phyloP scores from a whole-genome alignment of 2,329 filamentous ascomycete species.

The Didymella pomorum region DNA sequence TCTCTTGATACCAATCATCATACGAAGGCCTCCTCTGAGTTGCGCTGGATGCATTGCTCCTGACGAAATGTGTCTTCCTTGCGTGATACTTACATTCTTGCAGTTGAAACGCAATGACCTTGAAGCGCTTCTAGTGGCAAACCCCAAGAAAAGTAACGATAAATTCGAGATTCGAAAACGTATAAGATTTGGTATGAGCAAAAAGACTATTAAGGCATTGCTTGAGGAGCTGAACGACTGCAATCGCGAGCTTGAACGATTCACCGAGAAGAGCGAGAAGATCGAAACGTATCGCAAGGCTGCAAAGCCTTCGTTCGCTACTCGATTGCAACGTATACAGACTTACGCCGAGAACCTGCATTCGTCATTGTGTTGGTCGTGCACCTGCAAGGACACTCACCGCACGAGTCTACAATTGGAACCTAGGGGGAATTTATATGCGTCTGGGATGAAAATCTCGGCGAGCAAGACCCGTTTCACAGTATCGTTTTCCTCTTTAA shows the following conservation, averaged over 20 bases:
- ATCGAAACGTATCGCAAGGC: slow-evolving; percentile 47
- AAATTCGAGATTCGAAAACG: slow-evolving; percentile 49
- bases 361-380: slow-evolving; percentile 45
- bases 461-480: slow-evolving; percentile 42
- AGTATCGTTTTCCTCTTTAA: slow-evolving; percentile 41
- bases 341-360: slow-evolving; percentile 46
- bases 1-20: too few species aligned
- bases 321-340: slow-evolving; percentile 45
- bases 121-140: slow-evolving; percentile 46
- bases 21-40: neutral
- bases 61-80: slow-evolving; percentile 13
- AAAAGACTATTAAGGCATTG: slow-evolving; percentile 47
- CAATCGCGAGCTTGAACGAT: slow-evolving; percentile 51
- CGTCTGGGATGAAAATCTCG: slow-evolving; percentile 22
- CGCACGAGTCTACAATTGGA: slow-evolving; percentile 47
- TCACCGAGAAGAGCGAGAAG: slow-evolving; percentile 49
- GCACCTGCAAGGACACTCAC: slow-evolving; percentile 45
- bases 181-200: slow-evolving; percentile 48
- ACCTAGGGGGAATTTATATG: slow-evolving; percentile 37
- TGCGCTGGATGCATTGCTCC: neutral
- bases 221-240: slow-evolving; percentile 50
- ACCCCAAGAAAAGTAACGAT: slow-evolving; percentile 42
- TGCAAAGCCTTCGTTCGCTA: slow-evolving; percentile 46
- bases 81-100: slow-evolving; percentile 26
- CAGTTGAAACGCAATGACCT: slow-evolving; percentile 48